Percentiles rank a stretch among this genome's conserved stretches.
phyloP scores from a whole-genome alignment of 2,329 filamentous ascomycete genomes.

The Pseudophaeomoniella oleicola region DNA sequence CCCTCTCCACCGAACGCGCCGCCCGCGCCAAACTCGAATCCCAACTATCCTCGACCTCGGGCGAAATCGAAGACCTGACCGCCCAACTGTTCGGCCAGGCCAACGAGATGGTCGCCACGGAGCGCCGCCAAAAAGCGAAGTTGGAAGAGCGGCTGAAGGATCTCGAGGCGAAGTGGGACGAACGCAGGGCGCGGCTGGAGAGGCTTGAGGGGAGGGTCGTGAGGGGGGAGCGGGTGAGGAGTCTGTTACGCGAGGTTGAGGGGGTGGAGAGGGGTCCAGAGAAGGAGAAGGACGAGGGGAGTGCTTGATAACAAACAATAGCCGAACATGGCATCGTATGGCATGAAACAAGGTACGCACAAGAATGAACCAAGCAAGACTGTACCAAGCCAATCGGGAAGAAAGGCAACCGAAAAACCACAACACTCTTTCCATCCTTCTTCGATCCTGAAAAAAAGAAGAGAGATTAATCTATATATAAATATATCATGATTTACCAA shows the following conservation, averaged over 20 bases:
- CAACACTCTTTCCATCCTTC: too few species aligned
- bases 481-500: too few species aligned
- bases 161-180: constrained; percentile 29
- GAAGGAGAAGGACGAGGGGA: too few species aligned
- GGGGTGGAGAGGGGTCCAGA: too few species aligned
- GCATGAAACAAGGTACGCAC: too few species aligned
- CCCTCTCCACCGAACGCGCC: constrained; percentile 38
- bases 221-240: constrained; percentile 40
- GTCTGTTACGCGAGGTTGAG: constrained; percentile 28
- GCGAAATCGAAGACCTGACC: constrained; percentile 47
- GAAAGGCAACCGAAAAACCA: too few species aligned
- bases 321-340: too few species aligned
- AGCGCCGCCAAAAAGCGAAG: constrained; percentile 42
- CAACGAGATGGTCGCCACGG: constrained; percentile 52
- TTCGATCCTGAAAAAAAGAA: too few species aligned
- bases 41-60: constrained; percentile 37
- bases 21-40: constrained; percentile 43
- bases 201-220: constrained; percentile 40
- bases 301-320: too few species aligned
- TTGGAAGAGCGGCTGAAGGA: constrained; percentile 32
- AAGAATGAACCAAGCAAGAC: too few species aligned
- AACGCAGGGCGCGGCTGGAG: constrained; percentile 37
- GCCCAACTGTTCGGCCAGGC: constrained; percentile 47
- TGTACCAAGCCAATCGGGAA: too few species aligned
- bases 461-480: too few species aligned